These are phyloP conservation scores for Fusarium penzigii DNA, from an alignment of 2,329 filamentous ascomycete species.

Conservation along the genomic window DNA sequence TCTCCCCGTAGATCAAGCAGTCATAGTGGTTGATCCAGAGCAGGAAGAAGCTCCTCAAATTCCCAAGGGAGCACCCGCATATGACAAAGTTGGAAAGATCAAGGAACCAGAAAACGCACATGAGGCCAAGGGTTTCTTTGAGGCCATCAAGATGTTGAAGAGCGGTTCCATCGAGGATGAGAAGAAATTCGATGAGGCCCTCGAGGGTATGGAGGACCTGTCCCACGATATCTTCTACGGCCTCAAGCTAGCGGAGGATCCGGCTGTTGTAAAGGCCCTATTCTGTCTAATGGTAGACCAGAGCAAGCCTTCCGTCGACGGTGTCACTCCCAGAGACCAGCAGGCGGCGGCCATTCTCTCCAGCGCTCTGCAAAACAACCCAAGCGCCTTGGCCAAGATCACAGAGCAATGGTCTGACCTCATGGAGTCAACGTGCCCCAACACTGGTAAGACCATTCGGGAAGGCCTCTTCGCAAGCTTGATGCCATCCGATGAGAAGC, in stretches of 20 bases:
- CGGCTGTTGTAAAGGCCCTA: slow-evolving; percentile 53
- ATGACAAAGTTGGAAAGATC: slow-evolving; percentile 58
- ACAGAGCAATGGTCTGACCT: slow-evolving; percentile 48
- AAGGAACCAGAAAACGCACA: slow-evolving; percentile 47
- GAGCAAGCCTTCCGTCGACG: slow-evolving; percentile 26
- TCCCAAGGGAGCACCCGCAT: slow-evolving; percentile 54
- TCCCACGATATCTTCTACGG: slow-evolving; percentile 72
- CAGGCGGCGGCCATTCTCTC: slow-evolving; percentile 59
- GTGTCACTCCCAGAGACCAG: slow-evolving; percentile 43
- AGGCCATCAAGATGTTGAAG: slow-evolving; percentile 52
- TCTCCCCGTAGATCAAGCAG: slow-evolving; percentile 52
- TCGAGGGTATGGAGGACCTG: slow-evolving; percentile 62
- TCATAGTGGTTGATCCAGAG: slow-evolving; percentile 57
- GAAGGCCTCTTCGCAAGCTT: slow-evolving; percentile 44
- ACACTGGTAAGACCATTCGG: slow-evolving; percentile 32
- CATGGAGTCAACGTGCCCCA: slow-evolving; percentile 40
- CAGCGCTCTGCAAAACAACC: slow-evolving; percentile 65
- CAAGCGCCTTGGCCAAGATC: slow-evolving; percentile 56
- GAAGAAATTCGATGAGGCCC: slow-evolving; percentile 47
- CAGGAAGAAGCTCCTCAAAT: slow-evolving; percentile 37
- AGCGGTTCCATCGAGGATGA: slow-evolving; percentile 36
- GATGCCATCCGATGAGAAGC: slow-evolving; percentile 30
- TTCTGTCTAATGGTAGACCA: slow-evolving; percentile 53
- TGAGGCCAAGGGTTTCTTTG: slow-evolving; percentile 36
- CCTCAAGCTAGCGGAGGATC: slow-evolving; percentile 59